Evolutionary conservation across 169 alveolate genomes (phyloP), one percentile per base, ranked within the genome.

Genomic region (Amoebophrya sp.): DNA sequence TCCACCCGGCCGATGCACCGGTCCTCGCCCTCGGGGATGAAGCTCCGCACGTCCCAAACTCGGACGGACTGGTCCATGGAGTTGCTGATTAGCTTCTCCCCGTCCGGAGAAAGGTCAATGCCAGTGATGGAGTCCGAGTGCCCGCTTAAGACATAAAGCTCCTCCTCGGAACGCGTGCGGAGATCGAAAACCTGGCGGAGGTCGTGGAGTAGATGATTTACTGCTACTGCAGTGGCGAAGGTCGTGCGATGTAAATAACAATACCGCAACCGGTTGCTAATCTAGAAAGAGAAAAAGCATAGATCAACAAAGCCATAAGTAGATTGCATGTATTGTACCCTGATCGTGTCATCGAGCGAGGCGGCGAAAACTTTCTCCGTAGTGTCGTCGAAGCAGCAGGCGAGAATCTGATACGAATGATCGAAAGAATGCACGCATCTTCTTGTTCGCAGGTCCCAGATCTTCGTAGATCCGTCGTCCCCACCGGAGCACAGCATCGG

Each of bases 391-490:
- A 95, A 89, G 78, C 96, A 93, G 0, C 95, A 96, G 39, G 96
- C 91, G 41, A 95, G 93, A 88, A 95, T 92, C 69, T 95, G 97
- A 69, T 94, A 95, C 45, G 94, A 95, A 88, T 94, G 95, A 40
- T 94, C 92, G 43, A 93, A 90, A 1, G 95, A 94, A 40, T 94
- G 92, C 29, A 95, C 90, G 42, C 92, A 90, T 34, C 91, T 90
- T 90, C 94, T 93, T 48, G 92, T 45, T 58, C 97, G 92, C 88
- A 93, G 69, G 88, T 95, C 97, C 97, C 97, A 95, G 41, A 95
- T 41, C 94, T 95, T 95, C 40, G 96, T 92, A 10, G 96, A 93
- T 1, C 97, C 96, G 92, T 95, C 97, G 92, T 95, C 97, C 34
- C 96, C 93, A 39, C 97, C 97, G 7, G 97, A 90, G 40, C 88